A percentile compares a stretch with the other conserved stretches of the same genome.
These are phyloP conservation scores for Fonsecaea multimorphosa DNA, from an alignment of 2,329 filamentous ascomycete species.

Conservation along the genomic window DNA sequence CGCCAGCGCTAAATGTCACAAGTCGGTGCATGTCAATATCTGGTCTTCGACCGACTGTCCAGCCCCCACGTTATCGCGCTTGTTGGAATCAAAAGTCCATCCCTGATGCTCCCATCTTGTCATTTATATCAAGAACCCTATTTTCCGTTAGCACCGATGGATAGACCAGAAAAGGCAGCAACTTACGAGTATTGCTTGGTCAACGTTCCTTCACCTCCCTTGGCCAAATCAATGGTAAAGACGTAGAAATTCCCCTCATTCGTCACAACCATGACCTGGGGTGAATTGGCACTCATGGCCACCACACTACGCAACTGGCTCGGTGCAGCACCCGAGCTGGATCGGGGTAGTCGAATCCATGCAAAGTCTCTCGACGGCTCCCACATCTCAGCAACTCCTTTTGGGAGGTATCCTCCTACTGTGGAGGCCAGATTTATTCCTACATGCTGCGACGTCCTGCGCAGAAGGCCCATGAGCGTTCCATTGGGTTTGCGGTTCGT, in stretches of 20 bases:
- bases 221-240: constrained; percentile 93
- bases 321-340: constrained; percentile 46
- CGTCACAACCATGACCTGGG: constrained; percentile 97
- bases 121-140: constrained; percentile 21
- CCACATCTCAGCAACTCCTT: constrained; percentile 97
- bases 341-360: constrained; percentile 88
- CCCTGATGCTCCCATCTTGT: constrained; percentile 19
- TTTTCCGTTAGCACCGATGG: neutral
- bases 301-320: constrained; percentile 85
- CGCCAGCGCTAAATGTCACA: constrained; percentile 26
- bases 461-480: constrained; percentile 85
- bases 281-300: constrained; percentile 91
- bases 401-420: constrained; percentile 88
- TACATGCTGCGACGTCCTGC: constrained; percentile 94
- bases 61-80: neutral
- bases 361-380: constrained; percentile 94
- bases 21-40: constrained; percentile 10
- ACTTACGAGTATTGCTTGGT: constrained; percentile 92
- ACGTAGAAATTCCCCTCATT: constrained; percentile 95
- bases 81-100: constrained; percentile 11
- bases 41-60: neutral
- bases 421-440: constrained; percentile 86
- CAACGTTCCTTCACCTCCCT: constrained; percentile 88
- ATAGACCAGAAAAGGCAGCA: neutral
- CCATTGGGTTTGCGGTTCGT: constrained; percentile 64